phyloP scores from a whole-genome alignment of 768 basidiomycete species.

The Sporobolomyces pararoseus region DNA sequence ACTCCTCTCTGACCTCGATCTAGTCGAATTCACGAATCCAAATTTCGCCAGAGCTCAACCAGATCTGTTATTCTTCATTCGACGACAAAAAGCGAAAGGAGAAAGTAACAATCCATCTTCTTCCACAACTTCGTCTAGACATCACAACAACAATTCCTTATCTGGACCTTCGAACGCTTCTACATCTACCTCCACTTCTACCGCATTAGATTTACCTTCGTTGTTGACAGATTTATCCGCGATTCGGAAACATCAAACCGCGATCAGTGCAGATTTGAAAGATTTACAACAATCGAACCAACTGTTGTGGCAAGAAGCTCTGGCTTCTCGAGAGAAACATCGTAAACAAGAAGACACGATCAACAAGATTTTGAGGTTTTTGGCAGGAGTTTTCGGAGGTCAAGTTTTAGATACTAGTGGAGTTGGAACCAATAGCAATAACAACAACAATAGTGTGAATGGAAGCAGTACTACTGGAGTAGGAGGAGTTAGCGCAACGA shows the following conservation, averaged over 20 bases:
- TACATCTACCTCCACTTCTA: constrained; percentile 4
- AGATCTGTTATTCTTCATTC: constrained; percentile 78
- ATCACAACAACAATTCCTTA: constrained; percentile 5
- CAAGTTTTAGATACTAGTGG: constrained; percentile 27
- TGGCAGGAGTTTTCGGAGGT: constrained; percentile 78
- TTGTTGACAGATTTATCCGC: constrained; percentile 76
- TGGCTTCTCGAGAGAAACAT: constrained; percentile 70
- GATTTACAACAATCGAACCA: constrained; percentile 83
- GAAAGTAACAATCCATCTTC: constrained; percentile 21
- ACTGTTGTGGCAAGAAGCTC: constrained; percentile 85
- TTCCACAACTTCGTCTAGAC: not conserved
- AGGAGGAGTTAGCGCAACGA: not conserved
- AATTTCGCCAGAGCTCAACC: constrained; percentile 69
- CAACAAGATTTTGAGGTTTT: constrained; percentile 87
- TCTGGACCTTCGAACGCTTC: not conserved
- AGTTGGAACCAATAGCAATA: not conserved
- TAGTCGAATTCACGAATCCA: constrained; percentile 80
- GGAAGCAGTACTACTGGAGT: not conserved
- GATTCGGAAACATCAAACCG: constrained; percentile 85
- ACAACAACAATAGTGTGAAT: not conserved
- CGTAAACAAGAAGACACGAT: constrained; percentile 95
- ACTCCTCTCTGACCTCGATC: constrained; percentile 34
- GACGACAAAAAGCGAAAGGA: constrained; percentile 65
- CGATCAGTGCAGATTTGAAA: constrained; percentile 83
- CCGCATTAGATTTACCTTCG: constrained; percentile 58